Conservation (phyloP, 345 rosid species). For the Eucalyptus curtisii region DNA sequence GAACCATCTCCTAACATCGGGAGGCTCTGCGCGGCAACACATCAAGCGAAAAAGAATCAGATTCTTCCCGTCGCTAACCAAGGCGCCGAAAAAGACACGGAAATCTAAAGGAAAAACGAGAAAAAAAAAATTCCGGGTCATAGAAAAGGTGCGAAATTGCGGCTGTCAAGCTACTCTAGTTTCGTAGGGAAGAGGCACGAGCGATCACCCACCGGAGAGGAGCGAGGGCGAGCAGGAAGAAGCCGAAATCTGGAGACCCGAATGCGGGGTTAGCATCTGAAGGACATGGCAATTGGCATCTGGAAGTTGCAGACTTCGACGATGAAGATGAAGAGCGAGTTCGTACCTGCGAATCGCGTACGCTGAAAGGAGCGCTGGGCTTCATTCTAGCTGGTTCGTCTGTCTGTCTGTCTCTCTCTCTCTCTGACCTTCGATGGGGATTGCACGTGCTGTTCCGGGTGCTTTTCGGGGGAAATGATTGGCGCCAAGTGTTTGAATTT, state of each 20-base stretch:
- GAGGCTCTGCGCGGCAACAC: constrained; percentile 23
- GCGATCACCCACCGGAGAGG: background rate
- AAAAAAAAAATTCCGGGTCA: background rate
- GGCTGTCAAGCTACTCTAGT: background rate
- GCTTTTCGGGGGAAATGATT: background rate
- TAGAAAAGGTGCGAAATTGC: background rate
- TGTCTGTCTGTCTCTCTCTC: background rate
- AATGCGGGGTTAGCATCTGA: background rate
- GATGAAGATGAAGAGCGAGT: background rate
- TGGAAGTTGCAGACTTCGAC: background rate
- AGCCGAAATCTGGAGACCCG: background rate
- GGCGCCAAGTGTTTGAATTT: background rate
- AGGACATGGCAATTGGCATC: background rate
- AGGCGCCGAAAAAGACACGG: background rate
- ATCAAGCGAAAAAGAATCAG: background rate
- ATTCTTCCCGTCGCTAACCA: background rate
- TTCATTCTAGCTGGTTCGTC: background rate
- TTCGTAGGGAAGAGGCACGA: background rate
- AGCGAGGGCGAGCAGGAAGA: background rate
- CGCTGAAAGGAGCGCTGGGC: background rate
- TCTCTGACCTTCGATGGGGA: background rate
- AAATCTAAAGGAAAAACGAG: background rate
- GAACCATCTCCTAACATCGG: constrained; percentile 54
- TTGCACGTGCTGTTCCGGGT: background rate
- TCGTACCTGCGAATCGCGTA: background rate